These are phyloP conservation scores for Phytophthora cryptogea DNA, from an alignment of 352 stramenopile species.

Conservation along the genomic window DNA sequence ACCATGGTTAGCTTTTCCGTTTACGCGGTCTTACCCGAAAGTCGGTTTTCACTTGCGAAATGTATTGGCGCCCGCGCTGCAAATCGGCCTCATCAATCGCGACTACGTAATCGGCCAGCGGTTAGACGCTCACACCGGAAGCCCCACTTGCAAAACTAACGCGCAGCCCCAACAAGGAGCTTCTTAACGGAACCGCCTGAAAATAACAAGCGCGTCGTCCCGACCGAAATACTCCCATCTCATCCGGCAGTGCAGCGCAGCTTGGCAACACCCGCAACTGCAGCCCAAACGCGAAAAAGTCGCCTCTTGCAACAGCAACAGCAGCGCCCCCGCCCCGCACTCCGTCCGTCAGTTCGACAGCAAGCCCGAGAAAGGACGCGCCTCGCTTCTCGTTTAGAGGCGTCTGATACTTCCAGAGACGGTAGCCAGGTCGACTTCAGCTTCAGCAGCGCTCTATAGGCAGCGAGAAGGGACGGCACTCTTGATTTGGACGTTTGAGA, in stretches of 20 bases:
- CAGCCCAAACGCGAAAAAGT: slow-evolving; percentile 36
- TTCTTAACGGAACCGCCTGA: slow-evolving; percentile 35
- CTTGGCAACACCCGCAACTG: slow-evolving; percentile 16
- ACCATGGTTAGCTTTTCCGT: slow-evolving; percentile 3
- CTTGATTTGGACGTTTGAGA: slow-evolving; percentile 8
- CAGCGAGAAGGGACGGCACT: slow-evolving; percentile 30
- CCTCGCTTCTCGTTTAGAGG: slow-evolving; percentile 9
- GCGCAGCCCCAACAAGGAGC: slow-evolving; percentile 6
- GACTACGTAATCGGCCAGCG: slow-evolving; percentile 30
- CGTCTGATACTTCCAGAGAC: slow-evolving; percentile 22
- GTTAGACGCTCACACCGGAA: slow-evolving; percentile 22
- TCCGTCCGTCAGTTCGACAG: slow-evolving; percentile 9
- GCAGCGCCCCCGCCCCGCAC: slow-evolving; percentile 3
- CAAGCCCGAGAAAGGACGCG: slow-evolving; percentile 30
- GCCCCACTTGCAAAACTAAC: slow-evolving; percentile 28
- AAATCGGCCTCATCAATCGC: slow-evolving; percentile 17
- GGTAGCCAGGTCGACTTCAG: slow-evolving; percentile 21
- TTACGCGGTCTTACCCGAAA: slow-evolving; percentile 28
- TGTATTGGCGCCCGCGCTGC: slow-evolving; percentile 14
- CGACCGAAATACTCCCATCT: slow-evolving; percentile 42
- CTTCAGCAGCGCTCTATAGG: slow-evolving; percentile 5
- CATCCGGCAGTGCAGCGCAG: slow-evolving; percentile 19
- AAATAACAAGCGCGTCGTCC: slow-evolving; percentile 35
- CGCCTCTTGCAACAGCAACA: slow-evolving; percentile 25
- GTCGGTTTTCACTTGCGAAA: slow-evolving; percentile 21